Evolutionary conservation across 306 rosid species (phyloP).

Genomic region (Lathyrus sativus): DNA sequence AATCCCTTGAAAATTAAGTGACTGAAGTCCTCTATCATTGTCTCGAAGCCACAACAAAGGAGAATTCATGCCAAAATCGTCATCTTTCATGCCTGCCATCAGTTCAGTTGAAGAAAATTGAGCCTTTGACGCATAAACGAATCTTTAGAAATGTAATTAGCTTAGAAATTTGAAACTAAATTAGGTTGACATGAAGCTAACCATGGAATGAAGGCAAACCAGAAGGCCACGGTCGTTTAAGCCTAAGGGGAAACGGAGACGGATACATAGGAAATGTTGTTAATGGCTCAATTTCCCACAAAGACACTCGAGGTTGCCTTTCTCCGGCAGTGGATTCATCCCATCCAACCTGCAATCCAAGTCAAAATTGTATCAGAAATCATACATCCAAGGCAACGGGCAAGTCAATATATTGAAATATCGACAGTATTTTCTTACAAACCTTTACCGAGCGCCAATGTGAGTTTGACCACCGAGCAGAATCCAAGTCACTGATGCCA

Average conservation of each 20-base stretch:
- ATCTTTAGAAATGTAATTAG: constrained; percentile 2
- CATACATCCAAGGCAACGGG: constrained; percentile 3
- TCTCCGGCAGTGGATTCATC: constrained; percentile 99
- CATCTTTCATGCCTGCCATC: constrained; percentile 81
- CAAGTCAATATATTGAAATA: not conserved
- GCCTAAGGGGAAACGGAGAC: constrained; percentile 86
- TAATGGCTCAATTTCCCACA: constrained; percentile 97
- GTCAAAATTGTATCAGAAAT: constrained; percentile 10
- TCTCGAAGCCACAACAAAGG: constrained; percentile 84
- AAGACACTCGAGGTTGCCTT: constrained; percentile 92
- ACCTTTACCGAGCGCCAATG: constrained; percentile 99
- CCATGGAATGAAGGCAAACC: constrained; percentile 90
- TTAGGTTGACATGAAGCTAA: constrained; percentile 40
- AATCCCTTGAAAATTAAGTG: constrained; percentile 76
- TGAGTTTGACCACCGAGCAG: constrained; percentile 81
- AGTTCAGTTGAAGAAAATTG: constrained; percentile 25
- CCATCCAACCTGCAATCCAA: constrained; percentile 90
- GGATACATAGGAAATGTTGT: constrained; percentile 99
- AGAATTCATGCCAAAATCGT: constrained; percentile 73
- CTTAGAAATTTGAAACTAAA: constrained; percentile 11
- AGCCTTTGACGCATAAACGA: not conserved
- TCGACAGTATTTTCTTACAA: constrained; percentile 31
- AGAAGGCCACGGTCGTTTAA: constrained; percentile 93
- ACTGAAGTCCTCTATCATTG: constrained; percentile 75
- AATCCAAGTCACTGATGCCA: constrained; percentile 85